These are phyloP conservation scores for Tuber magnatum DNA, from an alignment of 495 filamentous ascomycete genomes.

Conservation along the genomic window DNA sequence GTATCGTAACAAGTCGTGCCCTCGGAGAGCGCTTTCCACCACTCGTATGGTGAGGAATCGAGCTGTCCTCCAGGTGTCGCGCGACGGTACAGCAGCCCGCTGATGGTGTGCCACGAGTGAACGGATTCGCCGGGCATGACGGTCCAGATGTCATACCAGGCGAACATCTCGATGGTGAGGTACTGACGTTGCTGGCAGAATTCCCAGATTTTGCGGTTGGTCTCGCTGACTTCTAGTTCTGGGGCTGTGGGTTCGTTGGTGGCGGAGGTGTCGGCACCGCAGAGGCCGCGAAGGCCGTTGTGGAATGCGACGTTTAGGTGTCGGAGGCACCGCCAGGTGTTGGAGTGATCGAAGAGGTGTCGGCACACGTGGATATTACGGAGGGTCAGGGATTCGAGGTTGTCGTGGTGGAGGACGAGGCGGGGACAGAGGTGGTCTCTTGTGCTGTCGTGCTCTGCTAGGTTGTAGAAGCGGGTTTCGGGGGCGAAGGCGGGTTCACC, in stretches of 20 bases:
- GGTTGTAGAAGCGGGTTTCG: conserved; percentile 36
- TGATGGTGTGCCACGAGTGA: conserved; percentile 26
- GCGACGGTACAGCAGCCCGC: conserved; percentile 22
- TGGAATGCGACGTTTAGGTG: conserved; percentile 31
- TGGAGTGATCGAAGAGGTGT: conserved; percentile 28
- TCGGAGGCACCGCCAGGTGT: conserved; percentile 28
- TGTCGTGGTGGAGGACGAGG: conserved; percentile 26
- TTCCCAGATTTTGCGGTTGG: conserved; percentile 20
- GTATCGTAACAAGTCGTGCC: conserved; percentile 25
- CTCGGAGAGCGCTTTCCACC: conserved; percentile 29
- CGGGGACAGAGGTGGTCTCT: conserved; percentile 38
- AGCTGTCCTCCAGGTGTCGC: conserved; percentile 13
- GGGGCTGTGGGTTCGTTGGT: conserved; percentile 24
- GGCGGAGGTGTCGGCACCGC: conserved; percentile 17
- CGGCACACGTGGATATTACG: conserved; percentile 36
- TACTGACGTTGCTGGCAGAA: conserved; percentile 20
- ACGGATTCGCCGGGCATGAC: conserved; percentile 18
- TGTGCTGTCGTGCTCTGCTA: conserved; percentile 33
- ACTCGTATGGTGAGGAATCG: conserved; percentile 4
- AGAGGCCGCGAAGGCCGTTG: conserved; percentile 31
- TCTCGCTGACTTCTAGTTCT: conserved; percentile 25
- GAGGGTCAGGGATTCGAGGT: conserved; percentile 34
- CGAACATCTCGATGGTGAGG: conserved; percentile 21
- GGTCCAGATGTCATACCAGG: conserved; percentile 25
- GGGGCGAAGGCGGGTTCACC: conserved; percentile 34